phyloP scores from a whole-genome alignment of 1,284 basidiomycete species.

The Papiliotrema nemorosa region DNA sequence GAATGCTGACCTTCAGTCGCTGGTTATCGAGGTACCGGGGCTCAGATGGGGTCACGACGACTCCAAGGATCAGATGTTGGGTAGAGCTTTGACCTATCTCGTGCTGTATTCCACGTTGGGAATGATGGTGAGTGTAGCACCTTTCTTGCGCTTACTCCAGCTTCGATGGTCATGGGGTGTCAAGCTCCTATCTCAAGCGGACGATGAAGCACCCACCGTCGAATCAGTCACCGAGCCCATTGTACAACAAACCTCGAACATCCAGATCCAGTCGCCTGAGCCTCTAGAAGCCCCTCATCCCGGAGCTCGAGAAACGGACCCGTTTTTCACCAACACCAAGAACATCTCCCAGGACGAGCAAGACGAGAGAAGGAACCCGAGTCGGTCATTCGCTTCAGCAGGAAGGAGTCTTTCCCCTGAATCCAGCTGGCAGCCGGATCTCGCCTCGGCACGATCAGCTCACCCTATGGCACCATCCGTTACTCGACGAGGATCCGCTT shows the following conservation, averaged over 20 bases:
- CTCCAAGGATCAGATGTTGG: conserved; percentile 80
- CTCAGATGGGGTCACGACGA: conserved; percentile 79
- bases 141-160: conserved; percentile 51
- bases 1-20: conserved; percentile 59
- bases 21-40: conserved; percentile 77
- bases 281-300: conserved; percentile 22
- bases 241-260: conserved; percentile 1
- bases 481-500: not conserved
- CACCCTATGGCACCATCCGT: not conserved
- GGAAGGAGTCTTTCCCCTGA: conserved; percentile 22
- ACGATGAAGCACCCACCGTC: conserved; percentile 52
- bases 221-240: conserved; percentile 5
- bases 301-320: conserved; percentile 34
- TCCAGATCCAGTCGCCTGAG: conserved; percentile 28
- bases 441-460: not conserved
- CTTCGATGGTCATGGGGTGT: conserved; percentile 89
- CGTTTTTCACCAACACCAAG: conserved; percentile 29
- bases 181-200: conserved; percentile 67
- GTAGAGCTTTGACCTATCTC: conserved; percentile 85
- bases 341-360: conserved; percentile 18
- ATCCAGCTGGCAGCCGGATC: conserved; percentile 27
- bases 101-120: conserved; percentile 89
- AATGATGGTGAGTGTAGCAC: conserved; percentile 75
- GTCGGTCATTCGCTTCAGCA: conserved; percentile 6
- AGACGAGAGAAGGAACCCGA: conserved; percentile 14